Percentiles rank a stretch among this genome's conserved stretches.
Conservation (phyloP, 2,329 filamentous ascomycete genomes). For the Neonectria coccinea region DNA sequence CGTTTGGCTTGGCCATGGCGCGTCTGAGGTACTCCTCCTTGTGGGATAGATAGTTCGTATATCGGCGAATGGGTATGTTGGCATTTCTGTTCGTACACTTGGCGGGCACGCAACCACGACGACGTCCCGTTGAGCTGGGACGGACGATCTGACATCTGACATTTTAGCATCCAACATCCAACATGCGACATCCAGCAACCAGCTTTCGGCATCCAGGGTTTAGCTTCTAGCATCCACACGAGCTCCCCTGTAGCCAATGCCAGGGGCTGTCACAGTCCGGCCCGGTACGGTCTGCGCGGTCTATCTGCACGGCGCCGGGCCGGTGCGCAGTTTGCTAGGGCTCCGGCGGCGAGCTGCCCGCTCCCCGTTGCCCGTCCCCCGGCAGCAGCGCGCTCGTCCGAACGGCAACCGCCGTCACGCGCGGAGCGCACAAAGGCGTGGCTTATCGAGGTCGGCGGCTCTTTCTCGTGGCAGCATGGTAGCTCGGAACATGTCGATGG, state of each 20-base stretch:
- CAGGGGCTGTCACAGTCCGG: too few species aligned
- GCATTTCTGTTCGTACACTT: constrained; percentile 12
- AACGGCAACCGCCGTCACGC: constrained; percentile 34
- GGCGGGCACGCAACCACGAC: constrained; percentile 9
- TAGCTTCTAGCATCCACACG: constrained; percentile 6
- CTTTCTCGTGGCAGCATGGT: constrained; percentile 34
- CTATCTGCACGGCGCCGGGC: constrained; percentile 36
- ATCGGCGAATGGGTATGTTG: constrained; percentile 29
- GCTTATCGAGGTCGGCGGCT: constrained; percentile 33
- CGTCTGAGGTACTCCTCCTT: constrained; percentile 19
- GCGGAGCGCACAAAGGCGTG: constrained; percentile 26
- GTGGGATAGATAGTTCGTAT: constrained; percentile 22
- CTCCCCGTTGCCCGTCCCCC: constrained; percentile 18
- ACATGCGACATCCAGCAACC: constrained; percentile 5
- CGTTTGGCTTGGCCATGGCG: constrained; percentile 11
- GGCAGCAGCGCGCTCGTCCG: constrained; percentile 24
- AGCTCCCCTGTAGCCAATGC: background rate
- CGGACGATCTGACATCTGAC: constrained; percentile 24
- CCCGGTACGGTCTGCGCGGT: constrained; percentile 2
- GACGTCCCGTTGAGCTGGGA: constrained; percentile 13
- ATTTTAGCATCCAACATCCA: background rate
- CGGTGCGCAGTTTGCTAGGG: constrained; percentile 30
- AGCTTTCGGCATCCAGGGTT: constrained; percentile 7
- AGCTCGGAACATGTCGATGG: constrained; percentile 24
- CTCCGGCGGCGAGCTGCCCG: constrained; percentile 16